phyloP scores from a whole-genome alignment of 805 yeast species.

The Ogataea polymorpha region DNA sequence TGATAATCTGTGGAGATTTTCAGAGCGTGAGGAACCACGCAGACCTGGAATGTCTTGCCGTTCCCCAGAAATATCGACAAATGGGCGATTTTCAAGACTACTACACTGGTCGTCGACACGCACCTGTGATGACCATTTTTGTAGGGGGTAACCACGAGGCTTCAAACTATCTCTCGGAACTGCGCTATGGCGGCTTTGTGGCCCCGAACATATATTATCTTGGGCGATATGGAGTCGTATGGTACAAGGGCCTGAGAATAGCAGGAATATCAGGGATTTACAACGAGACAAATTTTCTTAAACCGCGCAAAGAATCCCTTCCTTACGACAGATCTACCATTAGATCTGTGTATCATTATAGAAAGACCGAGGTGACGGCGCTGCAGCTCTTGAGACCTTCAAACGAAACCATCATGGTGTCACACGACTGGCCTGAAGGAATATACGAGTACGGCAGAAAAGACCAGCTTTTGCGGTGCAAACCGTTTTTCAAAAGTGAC shows the following conservation, averaged over 20 bases:
- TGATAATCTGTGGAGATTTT: slow-evolving; percentile 88
- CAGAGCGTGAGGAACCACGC: slow-evolving; percentile 66
- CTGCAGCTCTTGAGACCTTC: slow-evolving; percentile 39
- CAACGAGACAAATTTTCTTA: slow-evolving; percentile 48
- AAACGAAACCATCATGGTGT: slow-evolving; percentile 52
- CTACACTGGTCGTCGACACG: slow-evolving; percentile 53
- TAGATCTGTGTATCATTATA: slow-evolving; percentile 69
- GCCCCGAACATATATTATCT: slow-evolving; percentile 83
- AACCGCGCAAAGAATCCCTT: slow-evolving; percentile 38
- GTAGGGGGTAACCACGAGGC: slow-evolving; percentile 97
- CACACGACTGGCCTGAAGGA: slow-evolving; percentile 95
- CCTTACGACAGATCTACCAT: slow-evolving; percentile 49
- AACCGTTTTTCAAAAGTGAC: slow-evolving; percentile 69
- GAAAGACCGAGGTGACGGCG: slow-evolving; percentile 60
- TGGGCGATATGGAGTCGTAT: slow-evolving; percentile 73
- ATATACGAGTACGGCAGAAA: slow-evolving; percentile 64
- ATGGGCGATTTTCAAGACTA: slow-evolving; percentile 81
- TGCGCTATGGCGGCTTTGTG: slow-evolving; percentile 88
- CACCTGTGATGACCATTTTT: slow-evolving; percentile 77
- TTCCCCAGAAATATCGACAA: slow-evolving; percentile 71
- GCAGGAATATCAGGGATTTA: slow-evolving; percentile 86
- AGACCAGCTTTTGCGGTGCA: slow-evolving; percentile 45
- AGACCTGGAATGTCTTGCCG: slow-evolving; percentile 69
- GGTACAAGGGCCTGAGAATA: slow-evolving; percentile 73
- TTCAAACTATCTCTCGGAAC: slow-evolving; percentile 67